A percentile compares a stretch with the other conserved stretches of the same genome.
Conservation (phyloP, 163 green algal species). For the Chlamydomonas reinhardtii region DNA sequence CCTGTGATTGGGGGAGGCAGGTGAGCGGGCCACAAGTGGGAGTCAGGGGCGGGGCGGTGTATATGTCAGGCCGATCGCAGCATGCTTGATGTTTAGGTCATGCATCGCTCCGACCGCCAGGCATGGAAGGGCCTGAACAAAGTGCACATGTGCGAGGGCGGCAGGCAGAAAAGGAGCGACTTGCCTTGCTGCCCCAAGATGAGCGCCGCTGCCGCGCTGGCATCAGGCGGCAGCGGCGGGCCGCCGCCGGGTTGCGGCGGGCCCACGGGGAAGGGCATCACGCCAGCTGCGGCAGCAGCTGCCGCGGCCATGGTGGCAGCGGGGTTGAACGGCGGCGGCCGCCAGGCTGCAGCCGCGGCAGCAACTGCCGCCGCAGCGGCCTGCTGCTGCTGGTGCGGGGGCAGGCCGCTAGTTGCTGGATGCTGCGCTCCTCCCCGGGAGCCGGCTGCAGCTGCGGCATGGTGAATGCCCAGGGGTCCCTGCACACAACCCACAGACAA, state of each 20-base stretch:
- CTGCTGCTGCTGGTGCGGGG: slow-evolving; percentile 5
- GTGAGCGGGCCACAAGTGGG: not conserved
- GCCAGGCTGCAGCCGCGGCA: slow-evolving; percentile 20
- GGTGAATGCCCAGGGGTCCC: not conserved
- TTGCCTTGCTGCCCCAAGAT: too few relatives aligned
- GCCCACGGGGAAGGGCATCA: slow-evolving; percentile 28
- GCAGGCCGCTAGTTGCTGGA: not conserved
- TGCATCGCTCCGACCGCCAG: too few relatives aligned
- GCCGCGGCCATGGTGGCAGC: slow-evolving; percentile 13
- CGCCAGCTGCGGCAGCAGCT: not conserved
- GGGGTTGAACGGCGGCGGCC: slow-evolving; percentile 20
- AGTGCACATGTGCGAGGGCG: not conserved
- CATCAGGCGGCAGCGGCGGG: too few relatives aligned
- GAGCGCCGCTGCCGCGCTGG: too few relatives aligned
- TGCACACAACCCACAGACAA: not conserved
- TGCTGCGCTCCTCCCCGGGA: not conserved
- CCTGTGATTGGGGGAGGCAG: too few relatives aligned
- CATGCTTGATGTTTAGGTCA: too few relatives aligned
- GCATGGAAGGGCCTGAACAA: too few relatives aligned
- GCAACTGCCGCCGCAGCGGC: slow-evolving; percentile 27
- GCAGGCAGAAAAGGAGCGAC: not conserved
- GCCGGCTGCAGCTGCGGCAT: not conserved
- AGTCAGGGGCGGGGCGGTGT: too few relatives aligned
- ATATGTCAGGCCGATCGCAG: not conserved
- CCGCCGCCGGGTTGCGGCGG: too few relatives aligned